Evolutionary conservation across 257 asterid species (phyloP).

Genomic region (Solanum rostratum): DNA sequence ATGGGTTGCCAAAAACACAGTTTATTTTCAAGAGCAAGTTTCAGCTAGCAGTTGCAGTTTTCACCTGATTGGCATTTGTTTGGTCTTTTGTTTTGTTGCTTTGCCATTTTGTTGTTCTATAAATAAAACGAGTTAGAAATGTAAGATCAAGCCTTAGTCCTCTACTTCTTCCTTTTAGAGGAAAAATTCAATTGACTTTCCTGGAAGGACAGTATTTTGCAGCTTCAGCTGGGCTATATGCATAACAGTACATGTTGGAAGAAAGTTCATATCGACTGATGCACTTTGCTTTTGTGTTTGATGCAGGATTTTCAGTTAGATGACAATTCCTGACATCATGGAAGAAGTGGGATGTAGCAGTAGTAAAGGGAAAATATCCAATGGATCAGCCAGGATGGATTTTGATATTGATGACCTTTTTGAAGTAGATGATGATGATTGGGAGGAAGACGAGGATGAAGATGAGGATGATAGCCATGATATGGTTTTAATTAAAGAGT

Average conservation of each 20-base stretch:
- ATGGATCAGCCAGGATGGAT: constrained; percentile 12
- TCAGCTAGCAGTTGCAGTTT: background rate
- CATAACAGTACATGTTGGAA: background rate
- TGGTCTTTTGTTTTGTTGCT: background rate
- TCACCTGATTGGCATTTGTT: background rate
- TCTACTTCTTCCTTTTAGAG: background rate
- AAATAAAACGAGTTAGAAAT: background rate
- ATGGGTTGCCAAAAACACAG: background rate
- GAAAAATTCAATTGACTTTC: background rate
- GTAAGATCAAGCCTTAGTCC: background rate
- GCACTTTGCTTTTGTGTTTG: background rate
- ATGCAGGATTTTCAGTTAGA: background rate
- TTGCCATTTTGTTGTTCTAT: background rate
- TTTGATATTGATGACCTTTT: constrained; percentile 16
- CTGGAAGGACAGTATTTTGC: background rate
- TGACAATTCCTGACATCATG: background rate
- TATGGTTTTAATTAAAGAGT: constrained; percentile 15
- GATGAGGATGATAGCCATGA: constrained; percentile 24
- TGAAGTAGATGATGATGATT: constrained; percentile 44
- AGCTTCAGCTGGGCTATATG: background rate
- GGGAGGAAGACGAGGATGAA: constrained; percentile 45
- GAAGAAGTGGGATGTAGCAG: constrained; percentile 11
- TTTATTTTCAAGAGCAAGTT: background rate
- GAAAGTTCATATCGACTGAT: background rate
- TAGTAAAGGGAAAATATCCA: constrained; percentile 7